Percentiles rank a stretch among this genome's conserved stretches.
These are phyloP conservation scores for Penicillium cinerascens DNA, from an alignment of 495 filamentous ascomycete species.

Conservation along the genomic window DNA sequence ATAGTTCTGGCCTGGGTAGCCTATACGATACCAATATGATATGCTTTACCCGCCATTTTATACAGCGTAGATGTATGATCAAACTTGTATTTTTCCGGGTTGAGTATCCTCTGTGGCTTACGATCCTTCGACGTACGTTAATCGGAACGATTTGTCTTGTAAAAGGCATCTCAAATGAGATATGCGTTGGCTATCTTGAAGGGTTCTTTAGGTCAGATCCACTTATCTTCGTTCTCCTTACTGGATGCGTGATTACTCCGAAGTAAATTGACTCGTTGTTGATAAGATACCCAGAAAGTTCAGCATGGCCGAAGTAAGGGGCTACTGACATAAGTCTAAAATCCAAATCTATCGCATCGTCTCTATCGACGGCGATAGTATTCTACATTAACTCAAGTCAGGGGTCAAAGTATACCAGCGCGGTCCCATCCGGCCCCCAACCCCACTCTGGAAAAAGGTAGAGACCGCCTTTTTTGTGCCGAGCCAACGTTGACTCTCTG, in stretches of 20 bases:
- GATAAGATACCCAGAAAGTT: neutral
- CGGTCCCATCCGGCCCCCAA: slow-evolving; percentile 11
- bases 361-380: neutral
- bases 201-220: neutral
- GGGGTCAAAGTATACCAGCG: neutral
- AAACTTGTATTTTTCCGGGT: neutral
- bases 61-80: neutral
- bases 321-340: neutral
- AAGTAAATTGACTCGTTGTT: neutral
- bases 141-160: neutral
- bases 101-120: too few relatives aligned
- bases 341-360: neutral
- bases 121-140: too few relatives aligned
- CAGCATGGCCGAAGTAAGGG: neutral
- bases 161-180: neutral
- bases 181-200: neutral
- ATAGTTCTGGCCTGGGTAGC: slow-evolving; percentile 9
- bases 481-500: slow-evolving; percentile 22
- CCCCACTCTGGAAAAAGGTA: slow-evolving; percentile 12
- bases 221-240: neutral
- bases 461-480: slow-evolving; percentile 30
- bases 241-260: neutral
- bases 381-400: neutral
- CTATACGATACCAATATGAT: slow-evolving; percentile 23
- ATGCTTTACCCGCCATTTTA: slow-evolving; percentile 10